Evolutionary conservation across 257 asterid genomes (phyloP), one percentile per base, ranked within the genome.

Genomic region (Solanum pimpinellifolium): DNA sequence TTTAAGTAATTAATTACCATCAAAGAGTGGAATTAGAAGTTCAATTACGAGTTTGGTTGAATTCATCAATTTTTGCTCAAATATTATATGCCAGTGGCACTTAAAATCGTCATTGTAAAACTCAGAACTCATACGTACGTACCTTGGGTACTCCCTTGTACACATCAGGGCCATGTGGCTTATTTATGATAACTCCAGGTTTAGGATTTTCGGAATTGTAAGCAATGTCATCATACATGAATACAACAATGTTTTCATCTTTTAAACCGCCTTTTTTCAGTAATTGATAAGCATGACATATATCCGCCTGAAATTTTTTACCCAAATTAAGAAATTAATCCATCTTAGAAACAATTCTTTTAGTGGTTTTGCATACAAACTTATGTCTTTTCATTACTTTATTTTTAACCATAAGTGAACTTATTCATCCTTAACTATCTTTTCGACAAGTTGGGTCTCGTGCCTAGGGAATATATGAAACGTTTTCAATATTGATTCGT

Each of bases 251-350:
- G 47, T 96, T 93, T 86, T 95, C 99, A 87, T 95, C 98, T 88
- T 93, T 94, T 70, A 96, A 91, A 86, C 99, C 98, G 18, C 98
- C 98, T 86, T 56, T 90, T 92, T 92, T 95, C 18, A 94, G 88
- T 86, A 94, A 89, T 93, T 96, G 99, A 90, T 95, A 96, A 20
- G 98, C 99, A 89, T 96, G 99, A 81, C 99, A 96, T n/a, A 95
- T 93, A 88, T 96, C 99, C 29, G 99, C 98, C 98, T 95, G 73
- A 39, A 13, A 83, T 59, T 85, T 76, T 72, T 3, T 16, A 0
- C 1, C 25, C 14, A 16, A 72, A 72, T 20, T 9, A 77, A 25
- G 39, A 44, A 42, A 42, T 25, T 44, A 59, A 59, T 59, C 66
- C 14, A 25, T 66, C 9, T 65, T 25, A 11, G 35, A 9, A 65